Conservation (phyloP, 345 rosid species). For the Psidium friedrichsthalianum region DNA sequence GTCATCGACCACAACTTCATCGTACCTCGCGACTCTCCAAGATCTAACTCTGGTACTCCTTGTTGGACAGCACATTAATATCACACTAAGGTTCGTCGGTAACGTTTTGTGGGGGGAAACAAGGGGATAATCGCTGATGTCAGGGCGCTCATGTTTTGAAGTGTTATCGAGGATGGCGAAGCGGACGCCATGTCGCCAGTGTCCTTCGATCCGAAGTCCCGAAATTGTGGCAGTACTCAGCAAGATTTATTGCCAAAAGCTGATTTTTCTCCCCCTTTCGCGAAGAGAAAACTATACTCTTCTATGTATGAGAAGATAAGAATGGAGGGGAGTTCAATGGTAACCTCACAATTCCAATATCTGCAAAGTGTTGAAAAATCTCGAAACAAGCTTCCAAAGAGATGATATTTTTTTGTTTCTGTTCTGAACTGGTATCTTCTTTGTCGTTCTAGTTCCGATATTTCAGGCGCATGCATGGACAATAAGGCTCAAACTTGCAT, state of each 20-base stretch:
- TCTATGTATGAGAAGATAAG: background rate
- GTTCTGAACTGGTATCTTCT: background rate
- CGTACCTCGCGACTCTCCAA: background rate
- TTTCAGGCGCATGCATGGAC: background rate
- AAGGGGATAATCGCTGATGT: conserved; percentile 4
- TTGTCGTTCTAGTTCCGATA: background rate
- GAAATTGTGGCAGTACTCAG: background rate
- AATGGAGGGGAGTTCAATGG: background rate
- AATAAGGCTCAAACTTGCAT: background rate
- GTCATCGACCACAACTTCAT: conserved; percentile 39
- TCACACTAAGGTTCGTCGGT: background rate
- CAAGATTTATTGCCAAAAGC: background rate
- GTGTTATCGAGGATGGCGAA: conserved; percentile 10
- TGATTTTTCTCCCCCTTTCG: background rate
- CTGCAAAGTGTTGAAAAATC: background rate
- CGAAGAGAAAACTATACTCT: background rate
- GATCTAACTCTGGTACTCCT: background rate
- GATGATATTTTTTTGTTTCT: background rate
- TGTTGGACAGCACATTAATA: background rate
- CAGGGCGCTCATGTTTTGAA: conserved; percentile 4
- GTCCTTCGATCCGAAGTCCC: background rate
- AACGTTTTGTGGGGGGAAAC: background rate
- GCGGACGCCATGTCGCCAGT: background rate
- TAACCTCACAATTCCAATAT: background rate
- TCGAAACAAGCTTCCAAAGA: conserved; percentile 6